These are phyloP conservation scores for Aspergillus sp. DNA, from an alignment of 2,329 filamentous ascomycete genomes.

Conservation along the genomic window DNA sequence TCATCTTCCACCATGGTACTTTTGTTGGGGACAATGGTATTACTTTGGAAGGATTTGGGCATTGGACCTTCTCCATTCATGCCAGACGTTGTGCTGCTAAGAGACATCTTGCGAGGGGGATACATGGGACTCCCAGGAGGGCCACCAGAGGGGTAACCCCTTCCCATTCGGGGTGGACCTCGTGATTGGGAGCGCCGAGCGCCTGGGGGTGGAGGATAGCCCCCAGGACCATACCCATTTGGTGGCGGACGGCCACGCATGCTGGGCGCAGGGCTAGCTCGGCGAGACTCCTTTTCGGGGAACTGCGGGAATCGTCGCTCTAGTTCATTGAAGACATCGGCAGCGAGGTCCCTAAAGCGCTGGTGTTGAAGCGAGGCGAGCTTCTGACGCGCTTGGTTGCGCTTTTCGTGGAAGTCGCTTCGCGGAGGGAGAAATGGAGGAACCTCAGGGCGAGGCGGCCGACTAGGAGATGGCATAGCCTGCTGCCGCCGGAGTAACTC, in stretches of 20 bases:
- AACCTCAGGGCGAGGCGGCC: conserved; percentile 46
- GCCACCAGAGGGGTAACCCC: conserved; percentile 39
- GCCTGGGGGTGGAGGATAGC: conserved; percentile 36
- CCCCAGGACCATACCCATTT: conserved; percentile 43
- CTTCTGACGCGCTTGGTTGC: conserved; percentile 96
- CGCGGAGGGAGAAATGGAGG: conserved; percentile 80
- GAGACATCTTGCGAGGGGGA: conserved; percentile 40
- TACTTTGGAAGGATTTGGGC: conserved; percentile 88
- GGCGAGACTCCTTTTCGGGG: conserved; percentile 64
- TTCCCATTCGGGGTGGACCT: conserved; percentile 33
- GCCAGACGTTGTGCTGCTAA: conserved; percentile 42
- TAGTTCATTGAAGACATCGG: conserved; percentile 93
- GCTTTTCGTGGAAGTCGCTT: conserved; percentile 88
- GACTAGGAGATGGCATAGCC: conserved; percentile 49
- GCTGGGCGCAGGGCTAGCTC: conserved; percentile 64
- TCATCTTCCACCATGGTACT: conserved; percentile 97
- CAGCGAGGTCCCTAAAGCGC: conserved; percentile 86
- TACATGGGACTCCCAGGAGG: conserved; percentile 38
- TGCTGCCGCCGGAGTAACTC: conserved; percentile 86
- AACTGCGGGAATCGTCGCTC: conserved; percentile 88
- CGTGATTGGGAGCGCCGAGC: conserved; percentile 44
- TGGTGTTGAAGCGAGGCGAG: conserved; percentile 84
- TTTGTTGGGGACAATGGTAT: conserved; percentile 96
- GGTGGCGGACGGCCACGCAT: conserved; percentile 65
- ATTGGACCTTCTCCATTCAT: conserved; percentile 71